phyloP scores from a whole-genome alignment of 148 eudicot species.

The Spergularia marina region DNA sequence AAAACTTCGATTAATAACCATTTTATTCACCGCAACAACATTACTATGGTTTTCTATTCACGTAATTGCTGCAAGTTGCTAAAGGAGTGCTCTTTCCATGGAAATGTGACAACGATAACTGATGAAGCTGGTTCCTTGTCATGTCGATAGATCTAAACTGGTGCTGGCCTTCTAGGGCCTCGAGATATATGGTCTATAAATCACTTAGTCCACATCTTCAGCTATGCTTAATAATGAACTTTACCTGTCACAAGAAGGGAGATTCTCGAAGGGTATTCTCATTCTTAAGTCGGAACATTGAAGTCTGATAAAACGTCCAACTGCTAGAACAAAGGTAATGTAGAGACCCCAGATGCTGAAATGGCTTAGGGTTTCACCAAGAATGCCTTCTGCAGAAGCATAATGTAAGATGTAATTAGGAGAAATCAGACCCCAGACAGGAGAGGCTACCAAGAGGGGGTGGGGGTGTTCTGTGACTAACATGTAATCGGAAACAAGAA shows the following conservation, averaged over 20 bases:
- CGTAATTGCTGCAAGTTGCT: not conserved
- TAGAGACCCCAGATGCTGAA: constrained; percentile 98
- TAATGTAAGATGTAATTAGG: constrained; percentile 12
- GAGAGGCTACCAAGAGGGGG: too few relatives aligned
- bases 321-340: constrained; percentile 96
- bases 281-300: constrained; percentile 93
- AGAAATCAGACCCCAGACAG: not conserved
- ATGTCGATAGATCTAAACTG: not conserved
- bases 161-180: not conserved
- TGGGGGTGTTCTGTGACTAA: not conserved
- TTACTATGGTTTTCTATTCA: not conserved
- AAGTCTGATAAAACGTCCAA: constrained; percentile 95
- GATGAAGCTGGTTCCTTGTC: not conserved
- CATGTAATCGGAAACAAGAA: constrained; percentile 6
- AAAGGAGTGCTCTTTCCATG: not conserved
- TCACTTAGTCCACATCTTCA: not conserved
- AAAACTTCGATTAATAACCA: not conserved
- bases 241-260: constrained; percentile 95
- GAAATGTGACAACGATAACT: too few relatives aligned
- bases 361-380: constrained; percentile 95
- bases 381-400: constrained; percentile 61
- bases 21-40: not conserved
- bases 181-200: not conserved
- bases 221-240: not conserved
- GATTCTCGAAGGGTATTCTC: constrained; percentile 97